Conservation (phyloP, 2,329 filamentous ascomycete species). For the Venturia effusa region DNA sequence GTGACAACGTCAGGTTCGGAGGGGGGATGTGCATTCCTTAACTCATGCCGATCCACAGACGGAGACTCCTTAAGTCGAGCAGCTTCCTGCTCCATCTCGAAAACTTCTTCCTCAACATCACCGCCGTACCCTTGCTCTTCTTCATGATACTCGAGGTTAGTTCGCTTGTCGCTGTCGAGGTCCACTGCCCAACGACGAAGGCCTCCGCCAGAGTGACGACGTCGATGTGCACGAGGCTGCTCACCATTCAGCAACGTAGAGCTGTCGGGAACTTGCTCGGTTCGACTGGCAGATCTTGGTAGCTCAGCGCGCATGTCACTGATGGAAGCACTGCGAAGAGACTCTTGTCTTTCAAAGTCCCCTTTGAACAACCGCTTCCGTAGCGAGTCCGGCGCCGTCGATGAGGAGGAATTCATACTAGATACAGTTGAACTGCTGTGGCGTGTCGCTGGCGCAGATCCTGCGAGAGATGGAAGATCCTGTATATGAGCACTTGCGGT, state of each 20-base stretch:
- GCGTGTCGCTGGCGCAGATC: constrained; percentile 23
- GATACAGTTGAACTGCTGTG: constrained; percentile 29
- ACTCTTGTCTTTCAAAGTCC: constrained; percentile 23
- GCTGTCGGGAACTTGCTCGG: neutral
- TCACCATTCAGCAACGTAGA: constrained; percentile 14
- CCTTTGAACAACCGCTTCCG: constrained; percentile 32
- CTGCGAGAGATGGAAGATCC: constrained; percentile 1
- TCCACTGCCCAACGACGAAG: constrained; percentile 61
- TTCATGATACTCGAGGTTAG: constrained; percentile 81
- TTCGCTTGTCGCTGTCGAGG: constrained; percentile 51
- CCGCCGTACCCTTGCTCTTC: constrained; percentile 70
- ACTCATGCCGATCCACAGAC: neutral
- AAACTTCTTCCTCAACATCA: constrained; percentile 62
- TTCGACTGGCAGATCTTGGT: neutral
- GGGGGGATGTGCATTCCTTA: neutral
- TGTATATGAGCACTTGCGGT: neutral
- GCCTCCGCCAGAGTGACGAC: constrained; percentile 80
- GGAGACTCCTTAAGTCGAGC: constrained; percentile 14
- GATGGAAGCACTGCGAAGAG: constrained; percentile 1
- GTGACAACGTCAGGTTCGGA: constrained; percentile 12
- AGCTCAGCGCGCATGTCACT: constrained; percentile 1
- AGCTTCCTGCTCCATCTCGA: constrained; percentile 50
- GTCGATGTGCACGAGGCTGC: constrained; percentile 31
- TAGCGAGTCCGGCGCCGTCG: constrained; percentile 23
- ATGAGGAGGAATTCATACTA: constrained; percentile 18